These are phyloP conservation scores for Eucalyptus cloeziana DNA, from an alignment of 345 rosid species.

Conservation along the genomic window DNA sequence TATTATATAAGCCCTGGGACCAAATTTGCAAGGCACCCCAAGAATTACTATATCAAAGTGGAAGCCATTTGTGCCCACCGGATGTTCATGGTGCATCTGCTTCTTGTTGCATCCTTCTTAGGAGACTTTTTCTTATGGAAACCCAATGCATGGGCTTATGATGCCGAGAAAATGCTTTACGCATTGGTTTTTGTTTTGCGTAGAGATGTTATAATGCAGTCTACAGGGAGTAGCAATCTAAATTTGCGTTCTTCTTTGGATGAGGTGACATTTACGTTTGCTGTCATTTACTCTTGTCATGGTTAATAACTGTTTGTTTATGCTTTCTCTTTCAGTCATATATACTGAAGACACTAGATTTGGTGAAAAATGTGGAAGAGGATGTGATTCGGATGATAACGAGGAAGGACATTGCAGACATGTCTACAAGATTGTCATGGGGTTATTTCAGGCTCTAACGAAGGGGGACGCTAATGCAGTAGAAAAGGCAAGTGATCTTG, in stretches of 20 bases:
- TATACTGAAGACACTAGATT: constrained; percentile 70
- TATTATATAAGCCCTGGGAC: not conserved
- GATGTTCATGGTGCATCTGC: too few relatives aligned
- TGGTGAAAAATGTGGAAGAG: constrained; percentile 54
- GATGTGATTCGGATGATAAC: constrained; percentile 46
- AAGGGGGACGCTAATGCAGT: not conserved
- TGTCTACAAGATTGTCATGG: constrained; percentile 69
- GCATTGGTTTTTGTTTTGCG: too few relatives aligned
- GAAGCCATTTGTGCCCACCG: too few relatives aligned
- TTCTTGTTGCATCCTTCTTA: too few relatives aligned
- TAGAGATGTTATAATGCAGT: not conserved
- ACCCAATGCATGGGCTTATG: too few relatives aligned
- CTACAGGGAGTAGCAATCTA: not conserved
- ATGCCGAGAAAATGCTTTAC: too few relatives aligned
- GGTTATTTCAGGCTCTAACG: constrained; percentile 57
- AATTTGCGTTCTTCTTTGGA: not conserved
- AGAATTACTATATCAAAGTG: fast-evolving
- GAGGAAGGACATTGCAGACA: constrained; percentile 25
- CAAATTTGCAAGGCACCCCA: not conserved
- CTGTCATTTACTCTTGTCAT: not conserved
- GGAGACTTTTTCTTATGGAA: too few relatives aligned
- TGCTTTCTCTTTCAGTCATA: constrained; percentile 26
- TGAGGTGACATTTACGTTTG: not conserved
- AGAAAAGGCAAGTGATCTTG: not conserved
- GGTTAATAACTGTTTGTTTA: too few relatives aligned